Evolutionary conservation across 805 yeast species (phyloP).

Genomic region (Candida arabinofermentans): DNA sequence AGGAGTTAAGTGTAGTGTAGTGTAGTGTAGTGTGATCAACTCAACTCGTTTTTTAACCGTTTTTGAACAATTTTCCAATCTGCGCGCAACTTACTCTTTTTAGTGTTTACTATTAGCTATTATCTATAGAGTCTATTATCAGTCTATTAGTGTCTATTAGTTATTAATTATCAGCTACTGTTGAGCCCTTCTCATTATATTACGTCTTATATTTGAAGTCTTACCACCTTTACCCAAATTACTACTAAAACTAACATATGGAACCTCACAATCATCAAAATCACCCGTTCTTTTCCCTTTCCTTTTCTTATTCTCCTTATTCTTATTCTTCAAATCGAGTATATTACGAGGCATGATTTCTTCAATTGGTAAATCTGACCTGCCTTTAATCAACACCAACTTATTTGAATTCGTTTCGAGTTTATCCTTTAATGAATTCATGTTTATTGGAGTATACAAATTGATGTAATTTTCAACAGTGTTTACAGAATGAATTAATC

Average conservation of each 20-base stretch:
- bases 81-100: no score
- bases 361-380: slow-evolving; percentile 59
- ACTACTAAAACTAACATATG: slow-evolving; percentile 38
- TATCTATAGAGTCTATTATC: no score
- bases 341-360: slow-evolving; percentile 30
- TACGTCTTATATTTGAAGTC: slow-evolving; percentile 45
- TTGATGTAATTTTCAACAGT: slow-evolving; percentile 37
- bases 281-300: slow-evolving; percentile 2
- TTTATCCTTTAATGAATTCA: slow-evolving; percentile 7
- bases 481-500: slow-evolving; percentile 66
- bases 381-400: slow-evolving; percentile 52
- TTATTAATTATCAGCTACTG: slow-evolving; percentile 3
- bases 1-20: no score
- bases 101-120: no score
- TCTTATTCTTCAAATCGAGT: slow-evolving; percentile 1
- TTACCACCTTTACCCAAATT: slow-evolving; percentile 42
- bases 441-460: slow-evolving; percentile 48
- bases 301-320: slow-evolving; percentile 2
- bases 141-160: neutral
- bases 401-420: slow-evolving; percentile 23
- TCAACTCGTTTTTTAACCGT: no score
- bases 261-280: slow-evolving; percentile 17
- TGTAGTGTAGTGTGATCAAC: no score
- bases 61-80: no score
- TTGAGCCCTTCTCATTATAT: slow-evolving; percentile 35